Base-by-base conservation (phyloP, 2,329 filamentous ascomycete genomes). In the Thyridium curvatum region DNA sequence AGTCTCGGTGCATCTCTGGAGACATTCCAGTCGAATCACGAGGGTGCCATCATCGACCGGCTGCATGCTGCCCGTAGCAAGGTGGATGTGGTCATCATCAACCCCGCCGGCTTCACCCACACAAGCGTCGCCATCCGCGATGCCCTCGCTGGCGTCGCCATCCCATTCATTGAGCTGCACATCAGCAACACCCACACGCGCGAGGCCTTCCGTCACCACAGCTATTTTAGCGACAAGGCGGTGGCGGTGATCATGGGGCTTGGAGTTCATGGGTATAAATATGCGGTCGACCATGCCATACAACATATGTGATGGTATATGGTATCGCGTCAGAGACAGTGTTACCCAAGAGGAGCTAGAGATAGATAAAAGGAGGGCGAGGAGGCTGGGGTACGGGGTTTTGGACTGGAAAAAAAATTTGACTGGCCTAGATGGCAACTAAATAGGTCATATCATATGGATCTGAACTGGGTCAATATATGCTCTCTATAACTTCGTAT, bases 111-210 rank as follows among this genome's bases (percentile, higher is more conserved):
- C 0, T 79, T 80, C 50, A 89, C 85, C 1, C 86, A 91, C 59
- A 88, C 84, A 1, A 84, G 77, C 51, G 80, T 90, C 1, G 83
- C 80, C 1, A 69, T 90, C 41, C 69, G 86, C n/a, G 86, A 90
- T 57, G 84, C 86, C 0, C 61, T 90, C 18, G 57, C 80, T 0
- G 83, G 77, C 4, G 79, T 86, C 0, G 68, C 68, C 7, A 78
- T 88, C 16, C 85, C 84, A 0, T 90, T 89, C 50, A 67, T 90
- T 34, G 86, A 91, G 62, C 59, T 88, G n/a, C 85, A 90, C 56
- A 72, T 89, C 28, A 80, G 71, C 40, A 90, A 90, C 56, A 74
- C 89, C 2, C 84, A 90, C 58, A 73, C 77, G 21, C 61, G 86
- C 8, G 86, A 90, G 62, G 52, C 68, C 2, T 90, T 77, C 51